A percentile compares a stretch with the other conserved stretches of the same genome.
Evolutionary conservation across 768 basidiomycete genomes (phyloP).

Genomic region (Cyclocybe aegerita): DNA sequence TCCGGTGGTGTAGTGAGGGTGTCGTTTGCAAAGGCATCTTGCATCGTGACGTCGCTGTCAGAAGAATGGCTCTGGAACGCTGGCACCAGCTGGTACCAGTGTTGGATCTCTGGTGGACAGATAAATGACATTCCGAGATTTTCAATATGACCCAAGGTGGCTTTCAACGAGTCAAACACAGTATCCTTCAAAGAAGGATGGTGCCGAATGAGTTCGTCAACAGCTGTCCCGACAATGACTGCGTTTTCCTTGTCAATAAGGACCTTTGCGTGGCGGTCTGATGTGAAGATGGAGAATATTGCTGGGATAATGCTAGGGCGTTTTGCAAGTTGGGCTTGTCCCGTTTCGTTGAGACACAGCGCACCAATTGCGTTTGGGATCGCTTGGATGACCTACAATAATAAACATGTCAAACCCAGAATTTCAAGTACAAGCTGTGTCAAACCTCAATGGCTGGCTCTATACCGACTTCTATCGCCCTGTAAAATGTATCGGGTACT

Average conservation of each 20-base stretch:
- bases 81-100: constrained; percentile 65
- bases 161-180: constrained; percentile 76
- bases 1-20: constrained; percentile 13
- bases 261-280: constrained; percentile 77
- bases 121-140: constrained; percentile 63
- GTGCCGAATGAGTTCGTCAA: constrained; percentile 96
- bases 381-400: constrained; percentile 77
- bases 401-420: not conserved
- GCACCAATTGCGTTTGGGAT: constrained; percentile 96
- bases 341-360: constrained; percentile 88
- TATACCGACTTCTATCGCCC: constrained; percentile 77
- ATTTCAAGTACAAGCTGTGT: not conserved
- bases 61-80: constrained; percentile 12
- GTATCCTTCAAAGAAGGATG: constrained; percentile 83
- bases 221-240: constrained; percentile 80
- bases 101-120: constrained; percentile 55
- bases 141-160: constrained; percentile 72
- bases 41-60: constrained; percentile 48
- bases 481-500: constrained; percentile 87
- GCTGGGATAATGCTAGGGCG: constrained; percentile 82
- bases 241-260: constrained; percentile 93
- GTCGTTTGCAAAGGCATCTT: constrained; percentile 32
- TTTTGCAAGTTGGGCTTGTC: constrained; percentile 75
- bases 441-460: constrained; percentile 86
- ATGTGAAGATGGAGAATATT: constrained; percentile 85